phyloP scores from a whole-genome alignment of 2,329 filamentous ascomycete species.

The Sclerotinia minor region DNA sequence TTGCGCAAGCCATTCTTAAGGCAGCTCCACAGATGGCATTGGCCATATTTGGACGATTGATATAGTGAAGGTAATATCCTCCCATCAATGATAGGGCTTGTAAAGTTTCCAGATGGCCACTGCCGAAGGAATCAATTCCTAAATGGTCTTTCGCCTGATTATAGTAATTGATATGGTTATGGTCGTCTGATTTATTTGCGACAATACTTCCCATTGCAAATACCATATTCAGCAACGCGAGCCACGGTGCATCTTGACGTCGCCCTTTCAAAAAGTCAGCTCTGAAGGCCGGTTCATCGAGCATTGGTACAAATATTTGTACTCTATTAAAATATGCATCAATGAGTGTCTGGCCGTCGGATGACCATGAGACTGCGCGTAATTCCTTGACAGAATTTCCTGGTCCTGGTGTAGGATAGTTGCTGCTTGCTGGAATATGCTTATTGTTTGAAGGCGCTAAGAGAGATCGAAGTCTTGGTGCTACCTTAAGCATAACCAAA shows the following conservation, averaged over 20 bases:
- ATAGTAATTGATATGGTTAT: slow-evolving; percentile 69
- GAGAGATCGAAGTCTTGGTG: slow-evolving; percentile 51
- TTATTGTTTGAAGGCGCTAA: slow-evolving; percentile 43
- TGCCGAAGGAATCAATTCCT: slow-evolving; percentile 66
- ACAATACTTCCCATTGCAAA: slow-evolving; percentile 74
- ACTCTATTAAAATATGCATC: slow-evolving; percentile 76
- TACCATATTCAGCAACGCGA: slow-evolving; percentile 73
- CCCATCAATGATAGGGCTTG: slow-evolving; percentile 71
- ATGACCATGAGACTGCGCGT: slow-evolving; percentile 54
- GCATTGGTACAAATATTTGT: slow-evolving; percentile 70
- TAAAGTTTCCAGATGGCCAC: slow-evolving; percentile 70
- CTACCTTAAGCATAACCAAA: slow-evolving; percentile 62
- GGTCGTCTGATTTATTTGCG: slow-evolving; percentile 60
- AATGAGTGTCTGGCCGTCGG: slow-evolving; percentile 67
- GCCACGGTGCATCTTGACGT: slow-evolving; percentile 67
- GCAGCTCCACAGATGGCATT: slow-evolving; percentile 71
- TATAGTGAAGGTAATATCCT: slow-evolving; percentile 76
- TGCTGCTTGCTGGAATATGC: slow-evolving; percentile 32
- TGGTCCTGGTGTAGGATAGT: slow-evolving; percentile 41
- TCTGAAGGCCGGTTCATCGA: slow-evolving; percentile 70
- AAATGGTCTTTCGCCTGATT: slow-evolving; percentile 66
- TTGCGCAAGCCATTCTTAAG: slow-evolving; percentile 70
- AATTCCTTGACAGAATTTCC: slow-evolving; percentile 40
- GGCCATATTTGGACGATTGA: slow-evolving; percentile 75
- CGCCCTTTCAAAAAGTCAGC: slow-evolving; percentile 63